These are phyloP conservation scores for Naganishia sp. DNA, from an alignment of 1,284 basidiomycete species.

Conservation along the genomic window DNA sequence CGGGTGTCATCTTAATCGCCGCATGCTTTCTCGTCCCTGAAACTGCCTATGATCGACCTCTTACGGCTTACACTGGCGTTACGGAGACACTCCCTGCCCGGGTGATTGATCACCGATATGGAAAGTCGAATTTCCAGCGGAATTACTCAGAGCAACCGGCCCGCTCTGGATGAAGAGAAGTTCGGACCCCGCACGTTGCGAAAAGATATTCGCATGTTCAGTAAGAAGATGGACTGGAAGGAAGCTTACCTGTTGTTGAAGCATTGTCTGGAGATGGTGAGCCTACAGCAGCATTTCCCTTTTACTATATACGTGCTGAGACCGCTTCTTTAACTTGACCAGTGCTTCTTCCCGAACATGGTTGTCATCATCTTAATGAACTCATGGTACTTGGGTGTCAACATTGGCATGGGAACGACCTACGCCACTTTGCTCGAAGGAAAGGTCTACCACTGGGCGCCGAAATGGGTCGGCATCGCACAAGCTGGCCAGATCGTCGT, in stretches of 20 bases:
- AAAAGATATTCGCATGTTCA: conserved; percentile 13
- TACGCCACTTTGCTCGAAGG: conserved; percentile 20
- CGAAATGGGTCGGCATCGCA: conserved; percentile 20
- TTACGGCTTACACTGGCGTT: conserved; percentile 9
- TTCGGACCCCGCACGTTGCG: background rate
- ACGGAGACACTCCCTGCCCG: background rate
- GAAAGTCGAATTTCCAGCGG: conserved; percentile 4
- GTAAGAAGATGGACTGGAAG: conserved; percentile 14
- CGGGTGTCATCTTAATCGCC: conserved; percentile 13
- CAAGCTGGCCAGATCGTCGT: conserved; percentile 17
- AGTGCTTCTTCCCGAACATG: conserved; percentile 25
- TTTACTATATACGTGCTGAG: no score
- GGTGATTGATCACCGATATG: background rate
- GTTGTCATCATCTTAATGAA: conserved; percentile 16
- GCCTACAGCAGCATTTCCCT: no score
- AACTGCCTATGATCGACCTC: conserved; percentile 11
- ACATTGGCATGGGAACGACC: conserved; percentile 23
- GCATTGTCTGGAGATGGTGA: conserved; percentile 14
- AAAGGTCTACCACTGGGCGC: conserved; percentile 12
- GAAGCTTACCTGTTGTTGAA: conserved; percentile 22
- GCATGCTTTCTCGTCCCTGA: conserved; percentile 16
- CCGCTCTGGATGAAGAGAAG: conserved; percentile 18
- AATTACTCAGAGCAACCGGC: conserved; percentile 5
- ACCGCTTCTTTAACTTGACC: background rate
- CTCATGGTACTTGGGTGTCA: conserved; percentile 16